Evolutionary conservation across 768 basidiomycete species (phyloP).

Genomic region (Infundibulicybe gibba): DNA sequence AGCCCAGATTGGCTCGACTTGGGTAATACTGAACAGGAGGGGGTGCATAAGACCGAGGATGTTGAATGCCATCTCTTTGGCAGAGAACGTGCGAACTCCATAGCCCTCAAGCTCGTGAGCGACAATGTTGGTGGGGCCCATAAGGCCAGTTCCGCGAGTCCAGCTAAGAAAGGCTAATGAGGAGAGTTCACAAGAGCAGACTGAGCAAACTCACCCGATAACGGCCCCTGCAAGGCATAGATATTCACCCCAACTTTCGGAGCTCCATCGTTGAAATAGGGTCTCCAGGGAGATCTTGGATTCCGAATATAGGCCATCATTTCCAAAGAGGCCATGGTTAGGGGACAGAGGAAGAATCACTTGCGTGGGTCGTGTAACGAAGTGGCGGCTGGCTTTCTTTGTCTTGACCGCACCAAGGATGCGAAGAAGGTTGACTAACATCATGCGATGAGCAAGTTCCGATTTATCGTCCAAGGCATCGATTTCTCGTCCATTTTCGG

Average conservation of each 20-base stretch:
- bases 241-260: slow-evolving; percentile 99
- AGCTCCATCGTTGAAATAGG: slow-evolving; percentile 95
- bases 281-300: slow-evolving; percentile 98
- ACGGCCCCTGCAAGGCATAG: slow-evolving; percentile 97
- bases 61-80: slow-evolving; percentile 99
- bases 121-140: slow-evolving; percentile 93
- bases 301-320: slow-evolving; percentile 97
- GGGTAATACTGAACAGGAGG: slow-evolving; percentile 97
- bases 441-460: slow-evolving; percentile 96
- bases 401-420: slow-evolving; percentile 96
- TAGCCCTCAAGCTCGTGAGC: slow-evolving; percentile 90
- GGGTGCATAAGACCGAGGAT: slow-evolving; percentile 99
- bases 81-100: slow-evolving; percentile 96
- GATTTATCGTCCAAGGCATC: slow-evolving; percentile 96
- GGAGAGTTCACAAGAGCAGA: background rate
- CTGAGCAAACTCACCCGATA: slow-evolving; percentile 67
- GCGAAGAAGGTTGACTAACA: slow-evolving; percentile 95
- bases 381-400: slow-evolving; percentile 96
- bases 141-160: slow-evolving; percentile 97
- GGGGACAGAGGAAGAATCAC: slow-evolving; percentile 97
- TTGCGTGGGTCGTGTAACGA: slow-evolving; percentile 97
- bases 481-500: slow-evolving; percentile 98
- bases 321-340: slow-evolving; percentile 97
- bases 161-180: slow-evolving; percentile 47
- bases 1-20: slow-evolving; percentile 99